A percentile compares a stretch with the other conserved stretches of the same genome.
Conservation (phyloP, 352 stramenopile genomes). For the Globisporangium camurandrum region DNA sequence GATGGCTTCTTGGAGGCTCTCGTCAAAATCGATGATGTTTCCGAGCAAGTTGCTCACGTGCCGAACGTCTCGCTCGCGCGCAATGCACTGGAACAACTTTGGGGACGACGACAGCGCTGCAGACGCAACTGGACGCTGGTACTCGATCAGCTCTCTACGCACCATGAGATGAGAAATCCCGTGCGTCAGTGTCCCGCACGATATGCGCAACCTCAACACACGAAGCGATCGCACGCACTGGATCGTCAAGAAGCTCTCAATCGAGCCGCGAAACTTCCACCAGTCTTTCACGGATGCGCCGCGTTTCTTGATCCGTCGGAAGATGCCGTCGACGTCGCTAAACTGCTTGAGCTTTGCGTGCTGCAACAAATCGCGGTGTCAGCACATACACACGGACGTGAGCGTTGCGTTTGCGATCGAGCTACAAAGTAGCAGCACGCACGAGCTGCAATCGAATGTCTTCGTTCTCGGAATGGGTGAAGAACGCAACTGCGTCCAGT, state of each 20-base stretch:
- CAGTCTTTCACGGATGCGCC: slow-evolving; percentile 60
- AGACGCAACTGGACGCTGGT: slow-evolving; percentile 1
- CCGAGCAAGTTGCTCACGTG: slow-evolving; percentile 72
- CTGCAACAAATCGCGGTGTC: slow-evolving; percentile 24
- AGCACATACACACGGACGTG: not conserved
- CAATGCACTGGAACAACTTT: slow-evolving; percentile 23
- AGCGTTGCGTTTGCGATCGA: slow-evolving; percentile 1
- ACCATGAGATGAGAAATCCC: too few species aligned
- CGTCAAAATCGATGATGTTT: slow-evolving; percentile 82
- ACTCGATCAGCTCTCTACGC: not conserved
- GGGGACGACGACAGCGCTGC: slow-evolving; percentile 12
- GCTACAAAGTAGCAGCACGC: not conserved
- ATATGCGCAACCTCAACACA: too few species aligned
- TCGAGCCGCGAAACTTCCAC: slow-evolving; percentile 48
- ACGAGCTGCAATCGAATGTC: slow-evolving; percentile 60
- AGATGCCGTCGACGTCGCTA: slow-evolving; percentile 54
- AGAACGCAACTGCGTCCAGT: slow-evolving; percentile 51
- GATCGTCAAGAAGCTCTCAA: slow-evolving; percentile 46
- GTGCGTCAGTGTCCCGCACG: too few species aligned
- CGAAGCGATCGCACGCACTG: slow-evolving; percentile 28
- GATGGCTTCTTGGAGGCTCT: slow-evolving; percentile 47
- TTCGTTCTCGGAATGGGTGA: slow-evolving; percentile 36
- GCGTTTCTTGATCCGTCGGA: slow-evolving; percentile 53
- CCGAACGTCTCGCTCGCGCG: slow-evolving; percentile 32
- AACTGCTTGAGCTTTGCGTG: slow-evolving; percentile 51